Conservation (phyloP, 768 basidiomycete genomes). For the Mycena galericulata region DNA sequence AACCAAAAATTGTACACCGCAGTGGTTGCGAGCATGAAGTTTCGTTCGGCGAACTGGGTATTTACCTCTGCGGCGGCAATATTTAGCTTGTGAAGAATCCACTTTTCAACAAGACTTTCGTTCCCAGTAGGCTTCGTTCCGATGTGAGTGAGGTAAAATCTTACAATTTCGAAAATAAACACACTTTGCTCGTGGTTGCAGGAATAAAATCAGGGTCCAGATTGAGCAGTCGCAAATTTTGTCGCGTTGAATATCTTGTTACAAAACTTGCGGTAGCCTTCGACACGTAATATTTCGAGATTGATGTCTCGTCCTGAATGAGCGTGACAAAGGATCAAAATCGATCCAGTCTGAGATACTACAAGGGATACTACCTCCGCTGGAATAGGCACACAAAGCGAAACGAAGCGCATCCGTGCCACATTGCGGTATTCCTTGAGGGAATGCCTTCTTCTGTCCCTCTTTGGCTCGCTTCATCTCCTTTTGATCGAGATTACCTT, state of each 20-base stretch:
- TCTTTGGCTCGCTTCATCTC: constrained; percentile 91
- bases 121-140: constrained; percentile 80
- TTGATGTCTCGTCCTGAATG: constrained; percentile 92
- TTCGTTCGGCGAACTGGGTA: constrained; percentile 79
- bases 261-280: constrained; percentile 99
- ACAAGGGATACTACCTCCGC: constrained; percentile 68
- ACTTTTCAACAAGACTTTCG: constrained; percentile 92
- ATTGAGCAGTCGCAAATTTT: constrained; percentile 98
- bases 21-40: constrained; percentile 93
- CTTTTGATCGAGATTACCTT: constrained; percentile 93
- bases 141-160: constrained; percentile 21
- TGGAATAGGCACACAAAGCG: constrained; percentile 93
- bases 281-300: constrained; percentile 93
- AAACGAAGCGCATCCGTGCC: constrained; percentile 97
- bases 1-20: constrained; percentile 95
- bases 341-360: not conserved
- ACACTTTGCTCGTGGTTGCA: constrained; percentile 72
- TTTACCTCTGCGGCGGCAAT: constrained; percentile 83
- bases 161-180: constrained; percentile 28
- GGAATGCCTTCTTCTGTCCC: constrained; percentile 99
- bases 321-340: not conserved
- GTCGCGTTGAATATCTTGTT: constrained; percentile 99
- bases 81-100: constrained; percentile 97
- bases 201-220: constrained; percentile 89
- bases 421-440: constrained; percentile 98